A percentile compares a stretch with the other conserved stretches of the same genome.
phyloP scores from a whole-genome alignment of 2,329 filamentous ascomycete genomes.

The Coccinonectria pachysandricola region DNA sequence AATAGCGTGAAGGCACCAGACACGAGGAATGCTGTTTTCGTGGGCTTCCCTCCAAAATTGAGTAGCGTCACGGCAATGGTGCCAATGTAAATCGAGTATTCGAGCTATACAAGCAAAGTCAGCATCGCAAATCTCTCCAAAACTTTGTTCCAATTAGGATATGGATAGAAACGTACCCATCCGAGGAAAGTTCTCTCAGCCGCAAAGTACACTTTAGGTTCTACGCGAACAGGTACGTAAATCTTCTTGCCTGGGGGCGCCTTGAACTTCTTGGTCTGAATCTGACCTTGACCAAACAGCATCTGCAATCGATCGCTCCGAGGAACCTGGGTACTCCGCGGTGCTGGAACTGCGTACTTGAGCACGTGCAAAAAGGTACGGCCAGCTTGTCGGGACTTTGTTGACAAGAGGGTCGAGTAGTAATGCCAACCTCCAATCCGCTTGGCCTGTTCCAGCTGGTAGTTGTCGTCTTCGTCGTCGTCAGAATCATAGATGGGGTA shows the following conservation, averaged over 20 bases:
- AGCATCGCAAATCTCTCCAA: conserved; percentile 1
- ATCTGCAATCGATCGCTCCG: conserved; percentile 42
- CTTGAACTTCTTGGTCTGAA: conserved; percentile 52
- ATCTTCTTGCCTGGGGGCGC: conserved; percentile 82
- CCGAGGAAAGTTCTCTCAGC: conserved; percentile 92
- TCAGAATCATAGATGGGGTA: conserved; percentile 82
- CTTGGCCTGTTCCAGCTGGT: conserved; percentile 67
- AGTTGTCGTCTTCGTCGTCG: conserved; percentile 66
- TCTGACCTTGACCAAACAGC: conserved; percentile 44
- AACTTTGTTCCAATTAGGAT: neutral
- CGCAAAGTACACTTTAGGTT: conserved; percentile 96
- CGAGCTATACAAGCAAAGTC: conserved; percentile 47
- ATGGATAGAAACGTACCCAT: conserved; percentile 54
- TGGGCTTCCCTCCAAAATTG: conserved; percentile 61
- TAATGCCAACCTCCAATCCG: conserved; percentile 70
- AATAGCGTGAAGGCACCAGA: conserved; percentile 74
- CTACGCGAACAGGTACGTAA: conserved; percentile 88
- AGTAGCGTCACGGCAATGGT: conserved; percentile 76
- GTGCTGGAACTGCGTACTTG: conserved; percentile 43
- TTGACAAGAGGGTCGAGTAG: conserved; percentile 47
- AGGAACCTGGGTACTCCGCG: conserved; percentile 46
- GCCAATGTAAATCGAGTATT: conserved; percentile 91
- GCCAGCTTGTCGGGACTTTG: conserved; percentile 32
- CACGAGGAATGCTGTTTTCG: conserved; percentile 51
- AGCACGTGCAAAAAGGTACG: conserved; percentile 34